Conservation (phyloP, 306 rosid genomes). For the Dryas octopetala region DNA sequence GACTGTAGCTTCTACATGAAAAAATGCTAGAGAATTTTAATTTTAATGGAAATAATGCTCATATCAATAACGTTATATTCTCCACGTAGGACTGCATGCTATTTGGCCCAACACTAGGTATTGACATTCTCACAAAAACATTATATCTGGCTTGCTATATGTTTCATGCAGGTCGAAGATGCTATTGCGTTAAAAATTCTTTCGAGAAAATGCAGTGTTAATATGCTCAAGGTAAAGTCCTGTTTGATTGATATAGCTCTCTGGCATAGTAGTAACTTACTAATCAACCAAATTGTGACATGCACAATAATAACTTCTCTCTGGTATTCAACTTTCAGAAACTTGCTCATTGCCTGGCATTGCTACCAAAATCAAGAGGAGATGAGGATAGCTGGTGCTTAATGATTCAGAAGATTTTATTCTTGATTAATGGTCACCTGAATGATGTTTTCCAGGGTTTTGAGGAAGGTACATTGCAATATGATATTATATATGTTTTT, state of each 20-base stretch:
- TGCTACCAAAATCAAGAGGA: slow-evolving; percentile 83
- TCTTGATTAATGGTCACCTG: slow-evolving; percentile 58
- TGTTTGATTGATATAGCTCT: slow-evolving; percentile 24
- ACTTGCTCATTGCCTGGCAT: slow-evolving; percentile 71
- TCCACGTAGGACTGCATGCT: not conserved
- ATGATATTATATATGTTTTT: not conserved
- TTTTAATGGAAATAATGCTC: not conserved
- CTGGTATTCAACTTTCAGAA: slow-evolving; percentile 57
- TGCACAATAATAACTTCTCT: not conserved
- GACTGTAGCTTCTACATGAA: slow-evolving; percentile 14
- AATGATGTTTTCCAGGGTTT: slow-evolving; percentile 71
- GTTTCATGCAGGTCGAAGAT: slow-evolving; percentile 66
- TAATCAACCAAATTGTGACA: slow-evolving; percentile 5
- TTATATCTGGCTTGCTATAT: slow-evolving; percentile 15
- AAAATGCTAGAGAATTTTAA: not conserved
- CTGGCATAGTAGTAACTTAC: not conserved
- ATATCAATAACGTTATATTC: not conserved
- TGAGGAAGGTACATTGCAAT: slow-evolving; percentile 67
- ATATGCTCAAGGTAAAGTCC: slow-evolving; percentile 62
- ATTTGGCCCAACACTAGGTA: not conserved
- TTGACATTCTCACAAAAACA: not conserved
- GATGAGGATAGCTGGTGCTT: slow-evolving; percentile 84
- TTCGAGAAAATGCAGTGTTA: slow-evolving; percentile 59
- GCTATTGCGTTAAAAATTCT: slow-evolving; percentile 59
- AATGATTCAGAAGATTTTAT: slow-evolving; percentile 66